Evolutionary conservation across 495 filamentous ascomycete genomes (phyloP).

Genomic region (Talaromyces proteolyticus): DNA sequence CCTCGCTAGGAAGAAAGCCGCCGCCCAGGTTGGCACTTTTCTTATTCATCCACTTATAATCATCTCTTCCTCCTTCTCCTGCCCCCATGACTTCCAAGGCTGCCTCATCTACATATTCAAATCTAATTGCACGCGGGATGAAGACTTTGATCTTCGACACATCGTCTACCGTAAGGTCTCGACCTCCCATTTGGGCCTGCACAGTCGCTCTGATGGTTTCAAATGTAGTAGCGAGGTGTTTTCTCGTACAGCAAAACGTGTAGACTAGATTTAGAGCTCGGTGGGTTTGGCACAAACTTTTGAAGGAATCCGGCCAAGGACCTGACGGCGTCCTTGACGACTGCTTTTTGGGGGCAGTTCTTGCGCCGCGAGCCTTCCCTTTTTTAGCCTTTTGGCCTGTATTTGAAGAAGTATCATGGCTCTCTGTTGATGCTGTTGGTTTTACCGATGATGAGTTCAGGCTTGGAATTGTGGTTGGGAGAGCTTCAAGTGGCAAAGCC

Average conservation of each 20-base stretch:
- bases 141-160: constrained; percentile 76
- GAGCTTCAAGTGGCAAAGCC: no score
- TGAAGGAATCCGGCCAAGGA: constrained; percentile 74
- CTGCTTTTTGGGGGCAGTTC: not conserved
- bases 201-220: constrained; percentile 81
- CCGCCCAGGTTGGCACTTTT: constrained; percentile 32
- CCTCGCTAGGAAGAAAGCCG: constrained; percentile 5
- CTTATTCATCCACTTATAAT: constrained; percentile 7
- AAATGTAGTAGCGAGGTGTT: constrained; percentile 86
- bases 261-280: constrained; percentile 86
- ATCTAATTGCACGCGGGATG: constrained; percentile 69
- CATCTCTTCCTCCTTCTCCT: constrained; percentile 48
- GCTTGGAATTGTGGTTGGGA: no score
- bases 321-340: constrained; percentile 25
- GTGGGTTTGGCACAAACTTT: constrained; percentile 67
- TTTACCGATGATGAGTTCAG: not conserved
- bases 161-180: constrained; percentile 64
- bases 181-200: constrained; percentile 68
- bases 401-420: not conserved
- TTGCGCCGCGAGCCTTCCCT: not conserved
- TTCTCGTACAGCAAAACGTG: constrained; percentile 90
- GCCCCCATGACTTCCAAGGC: constrained; percentile 71
- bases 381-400: not conserved
- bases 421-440: not conserved
- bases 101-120: constrained; percentile 81